Percentiles rank a stretch among this genome's conserved stretches.
Evolutionary conservation across 257 asterid genomes (phyloP).

Genomic region (Nicotiana tabacum): DNA sequence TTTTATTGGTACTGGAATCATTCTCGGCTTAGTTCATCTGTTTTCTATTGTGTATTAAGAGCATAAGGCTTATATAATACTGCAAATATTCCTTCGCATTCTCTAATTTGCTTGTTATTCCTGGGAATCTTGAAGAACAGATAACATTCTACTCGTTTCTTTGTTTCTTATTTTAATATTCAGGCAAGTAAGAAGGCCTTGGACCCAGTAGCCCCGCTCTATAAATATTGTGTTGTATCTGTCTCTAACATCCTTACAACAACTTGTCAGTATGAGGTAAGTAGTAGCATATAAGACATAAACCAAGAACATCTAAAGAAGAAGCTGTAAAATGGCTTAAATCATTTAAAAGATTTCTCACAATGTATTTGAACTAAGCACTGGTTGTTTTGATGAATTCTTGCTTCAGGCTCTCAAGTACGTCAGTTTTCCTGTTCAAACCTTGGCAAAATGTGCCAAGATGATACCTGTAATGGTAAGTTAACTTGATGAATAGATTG

Average conservation of each 20-base stretch:
- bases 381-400: constrained; percentile 8
- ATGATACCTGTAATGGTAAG: constrained; percentile 99
- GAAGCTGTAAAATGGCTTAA: not conserved
- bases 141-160: not conserved
- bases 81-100: not conserved
- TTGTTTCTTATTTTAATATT: not conserved
- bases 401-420: constrained; percentile 92
- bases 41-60: constrained; percentile 4
- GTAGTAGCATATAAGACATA: not conserved
- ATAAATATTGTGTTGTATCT: constrained; percentile 75
- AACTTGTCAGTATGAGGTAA: constrained; percentile 97
- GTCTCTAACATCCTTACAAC: constrained; percentile 93
- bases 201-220: constrained; percentile 96
- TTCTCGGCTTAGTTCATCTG: constrained; percentile 8
- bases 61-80: not conserved
- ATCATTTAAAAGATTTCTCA: not conserved
- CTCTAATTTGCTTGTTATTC: not conserved
- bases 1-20: constrained; percentile 59
- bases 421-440: constrained; percentile 97
- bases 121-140: constrained; percentile 7
- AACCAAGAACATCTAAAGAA: not conserved
- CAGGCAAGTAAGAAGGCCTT: constrained; percentile 75
- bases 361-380: not conserved
- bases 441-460: constrained; percentile 97
- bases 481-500: constrained; percentile 11